Conservation (phyloP, 2,329 filamentous ascomycete genomes). For the Nemania sp. region DNA sequence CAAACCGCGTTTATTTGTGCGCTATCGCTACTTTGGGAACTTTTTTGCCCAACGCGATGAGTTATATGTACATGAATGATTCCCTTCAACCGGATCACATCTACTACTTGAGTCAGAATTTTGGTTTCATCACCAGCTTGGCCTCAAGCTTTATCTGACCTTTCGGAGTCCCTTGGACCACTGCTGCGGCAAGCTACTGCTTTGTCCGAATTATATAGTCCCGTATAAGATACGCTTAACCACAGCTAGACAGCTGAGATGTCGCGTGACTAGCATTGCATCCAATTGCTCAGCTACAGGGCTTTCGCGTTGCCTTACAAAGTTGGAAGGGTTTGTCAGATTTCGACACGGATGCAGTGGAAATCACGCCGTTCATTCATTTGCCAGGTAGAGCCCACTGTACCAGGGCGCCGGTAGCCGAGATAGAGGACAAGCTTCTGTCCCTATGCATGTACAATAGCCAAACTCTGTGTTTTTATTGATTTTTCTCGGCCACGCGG, state of each 20-base stretch:
- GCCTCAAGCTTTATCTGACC: conserved; percentile 6
- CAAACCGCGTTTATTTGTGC: background rate
- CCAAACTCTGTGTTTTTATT: conserved; percentile 8
- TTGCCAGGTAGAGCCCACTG: background rate
- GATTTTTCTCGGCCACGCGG: background rate
- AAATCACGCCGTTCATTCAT: background rate
- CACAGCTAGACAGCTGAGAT: background rate
- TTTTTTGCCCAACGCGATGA: conserved; percentile 2
- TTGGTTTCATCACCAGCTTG: conserved; percentile 27
- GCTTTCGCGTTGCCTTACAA: background rate
- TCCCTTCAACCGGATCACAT: conserved; percentile 19
- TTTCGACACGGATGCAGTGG: background rate
- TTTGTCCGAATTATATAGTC: background rate
- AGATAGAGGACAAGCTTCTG: conserved; percentile 6
- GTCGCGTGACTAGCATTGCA: background rate
- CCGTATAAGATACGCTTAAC: background rate
- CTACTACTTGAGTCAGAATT: conserved; percentile 8
- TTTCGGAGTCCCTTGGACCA: background rate
- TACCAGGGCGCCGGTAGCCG: background rate
- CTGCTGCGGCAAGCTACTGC: background rate
- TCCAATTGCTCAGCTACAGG: background rate
- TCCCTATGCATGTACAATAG: conserved; percentile 24
- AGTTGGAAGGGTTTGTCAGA: background rate
- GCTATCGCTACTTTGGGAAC: background rate
- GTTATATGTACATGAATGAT: conserved; percentile 16